A percentile compares a stretch with the other conserved stretches of the same genome.
These are phyloP conservation scores for Litsea cubeba DNA, from an alignment of 164 flowering plant species.

Conservation along the genomic window DNA sequence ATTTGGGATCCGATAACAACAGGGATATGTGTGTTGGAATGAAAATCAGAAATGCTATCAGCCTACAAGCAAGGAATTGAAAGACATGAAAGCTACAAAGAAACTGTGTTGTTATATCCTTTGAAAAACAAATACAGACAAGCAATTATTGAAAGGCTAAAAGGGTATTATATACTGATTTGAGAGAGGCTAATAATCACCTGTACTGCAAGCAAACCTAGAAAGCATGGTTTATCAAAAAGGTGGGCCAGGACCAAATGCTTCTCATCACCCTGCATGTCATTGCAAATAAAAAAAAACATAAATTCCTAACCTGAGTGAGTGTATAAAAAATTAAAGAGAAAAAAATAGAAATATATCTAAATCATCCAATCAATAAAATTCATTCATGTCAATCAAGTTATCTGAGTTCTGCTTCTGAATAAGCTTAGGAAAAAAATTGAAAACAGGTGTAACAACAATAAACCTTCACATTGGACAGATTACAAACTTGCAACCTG, in stretches of 20 bases:
- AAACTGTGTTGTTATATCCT: background rate
- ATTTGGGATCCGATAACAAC: slow-evolving; percentile 85
- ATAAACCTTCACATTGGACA: too few relatives aligned
- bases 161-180: background rate
- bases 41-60: slow-evolving; percentile 75
- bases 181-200: slow-evolving; percentile 24
- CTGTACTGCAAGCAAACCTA: slow-evolving; percentile 81
- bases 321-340: too few relatives aligned
- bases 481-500: too few relatives aligned
- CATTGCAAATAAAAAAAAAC: background rate
- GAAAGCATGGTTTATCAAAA: slow-evolving; percentile 96
- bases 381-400: background rate
- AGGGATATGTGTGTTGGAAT: slow-evolving; percentile 91
- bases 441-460: too few relatives aligned
- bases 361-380: background rate
- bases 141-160: background rate
- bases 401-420: background rate
- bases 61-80: slow-evolving; percentile 41
- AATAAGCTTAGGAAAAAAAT: background rate
- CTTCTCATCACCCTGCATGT: slow-evolving; percentile 51
- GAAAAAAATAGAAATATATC: too few relatives aligned
- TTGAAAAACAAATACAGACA: background rate
- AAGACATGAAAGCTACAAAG: background rate
- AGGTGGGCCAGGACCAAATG: slow-evolving; percentile 84
- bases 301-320: background rate